phyloP scores from a whole-genome alignment of 805 yeast genomes.

The Yamadazyma laniorum region DNA sequence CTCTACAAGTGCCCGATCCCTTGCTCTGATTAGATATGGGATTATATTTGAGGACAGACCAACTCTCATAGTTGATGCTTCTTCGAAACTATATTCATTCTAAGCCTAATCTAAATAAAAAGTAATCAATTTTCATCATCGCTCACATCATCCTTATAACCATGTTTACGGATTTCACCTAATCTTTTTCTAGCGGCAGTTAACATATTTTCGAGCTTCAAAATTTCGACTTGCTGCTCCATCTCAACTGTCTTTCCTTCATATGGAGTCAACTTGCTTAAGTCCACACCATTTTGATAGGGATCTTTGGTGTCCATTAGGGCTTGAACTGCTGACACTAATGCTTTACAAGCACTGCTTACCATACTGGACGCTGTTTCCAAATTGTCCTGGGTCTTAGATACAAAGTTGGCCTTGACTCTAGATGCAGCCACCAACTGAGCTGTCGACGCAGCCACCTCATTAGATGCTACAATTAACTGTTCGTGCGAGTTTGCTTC shows the following conservation, averaged over 20 bases:
- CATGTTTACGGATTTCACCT: conserved; percentile 79
- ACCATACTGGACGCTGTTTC: conserved; percentile 71
- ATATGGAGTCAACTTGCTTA: conserved; percentile 64
- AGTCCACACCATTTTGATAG: conserved; percentile 51
- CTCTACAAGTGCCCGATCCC: too few relatives aligned
- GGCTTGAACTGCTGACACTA: conserved; percentile 68
- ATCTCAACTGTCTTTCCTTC: conserved; percentile 83
- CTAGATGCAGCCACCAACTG: conserved; percentile 90
- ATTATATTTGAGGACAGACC: too few relatives aligned
- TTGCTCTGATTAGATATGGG: too few relatives aligned
- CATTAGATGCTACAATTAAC: conserved; percentile 85
- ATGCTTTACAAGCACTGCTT: conserved; percentile 68
- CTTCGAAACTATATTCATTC: too few relatives aligned
- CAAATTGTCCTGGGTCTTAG: conserved; percentile 71
- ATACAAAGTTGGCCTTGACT: conserved; percentile 74
- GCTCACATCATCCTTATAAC: conserved; percentile 61
- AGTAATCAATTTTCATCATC: conserved; percentile 46
- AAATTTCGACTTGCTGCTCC: conserved; percentile 91
- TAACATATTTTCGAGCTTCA: conserved; percentile 76
- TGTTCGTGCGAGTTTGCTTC: conserved; percentile 71
- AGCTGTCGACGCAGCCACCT: conserved; percentile 89
- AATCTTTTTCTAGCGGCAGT: conserved; percentile 71
- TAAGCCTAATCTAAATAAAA: background rate
- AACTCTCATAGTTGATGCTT: too few relatives aligned
- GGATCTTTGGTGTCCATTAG: conserved; percentile 44